phyloP scores from a whole-genome alignment of 2,329 filamentous ascomycete species.

The Metarhizium sp. region DNA sequence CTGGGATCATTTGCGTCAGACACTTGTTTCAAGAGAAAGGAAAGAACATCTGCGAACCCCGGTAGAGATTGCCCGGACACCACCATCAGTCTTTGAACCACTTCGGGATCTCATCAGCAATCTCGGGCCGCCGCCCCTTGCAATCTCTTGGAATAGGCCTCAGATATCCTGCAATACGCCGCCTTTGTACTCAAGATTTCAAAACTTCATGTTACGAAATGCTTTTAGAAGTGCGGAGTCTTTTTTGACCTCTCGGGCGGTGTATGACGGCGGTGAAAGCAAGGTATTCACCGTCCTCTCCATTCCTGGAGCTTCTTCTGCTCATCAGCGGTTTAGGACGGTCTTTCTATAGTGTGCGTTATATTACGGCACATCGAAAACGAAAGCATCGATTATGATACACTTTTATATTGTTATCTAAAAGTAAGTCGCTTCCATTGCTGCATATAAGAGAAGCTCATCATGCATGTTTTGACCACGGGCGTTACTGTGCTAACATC shows the following conservation, averaged over 20 bases:
- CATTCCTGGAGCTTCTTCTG: neutral
- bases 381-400: conserved; percentile 56
- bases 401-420: conserved; percentile 57
- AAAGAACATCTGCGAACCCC: conserved; percentile 47
- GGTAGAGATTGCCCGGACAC: conserved; percentile 39
- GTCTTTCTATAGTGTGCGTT: conserved; percentile 58
- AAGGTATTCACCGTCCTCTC: conserved; percentile 33
- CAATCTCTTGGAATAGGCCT: conserved; percentile 61
- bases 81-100: conserved; percentile 49
- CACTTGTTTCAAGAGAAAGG: conserved; percentile 50
- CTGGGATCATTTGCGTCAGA: conserved; percentile 60
- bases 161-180: conserved; percentile 55
- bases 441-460: too few relatives aligned
- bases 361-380: conserved; percentile 59
- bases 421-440: conserved; percentile 36
- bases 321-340: conserved; percentile 39
- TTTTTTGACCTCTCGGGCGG: conserved; percentile 52
- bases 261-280: conserved; percentile 63
- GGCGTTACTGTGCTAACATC: neutral
- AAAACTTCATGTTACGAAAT: conserved; percentile 64
- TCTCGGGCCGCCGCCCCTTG: conserved; percentile 56
- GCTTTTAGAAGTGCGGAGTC: conserved; percentile 57
- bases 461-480: neutral
- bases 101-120: conserved; percentile 55
- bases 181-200: conserved; percentile 57